Evolutionary conservation across 169 alveolate genomes (phyloP).

Genomic region (Hepatocystis sp.): DNA sequence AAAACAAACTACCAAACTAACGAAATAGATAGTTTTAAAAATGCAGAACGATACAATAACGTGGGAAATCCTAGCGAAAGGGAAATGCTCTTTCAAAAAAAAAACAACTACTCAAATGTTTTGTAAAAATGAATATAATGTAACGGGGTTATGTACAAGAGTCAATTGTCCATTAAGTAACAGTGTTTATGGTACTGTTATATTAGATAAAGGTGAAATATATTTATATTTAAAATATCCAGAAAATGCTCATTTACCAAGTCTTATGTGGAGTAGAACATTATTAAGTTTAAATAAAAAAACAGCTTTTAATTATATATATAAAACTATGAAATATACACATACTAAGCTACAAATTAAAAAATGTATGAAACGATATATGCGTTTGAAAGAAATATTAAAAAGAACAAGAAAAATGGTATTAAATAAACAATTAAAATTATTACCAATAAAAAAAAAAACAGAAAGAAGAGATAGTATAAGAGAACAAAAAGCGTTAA

Average conservation of each 20-base stretch:
- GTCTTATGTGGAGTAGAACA: constrained; percentile 96
- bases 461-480: constrained; percentile 98
- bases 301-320: constrained; percentile 95
- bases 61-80: constrained; percentile 71
- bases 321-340: constrained; percentile 92
- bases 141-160: constrained; percentile 98
- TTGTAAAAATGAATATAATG: constrained; percentile 91
- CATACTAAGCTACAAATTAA: constrained; percentile 95
- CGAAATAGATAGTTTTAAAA: neutral
- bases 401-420: constrained; percentile 93
- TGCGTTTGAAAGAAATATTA: constrained; percentile 96
- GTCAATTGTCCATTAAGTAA: constrained; percentile 99
- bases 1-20: no score
- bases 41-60: constrained; percentile 63
- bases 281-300: constrained; percentile 92
- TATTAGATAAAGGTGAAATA: constrained; percentile 90
- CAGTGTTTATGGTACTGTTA: constrained; percentile 97
- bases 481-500: constrained; percentile 96
- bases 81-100: constrained; percentile 66
- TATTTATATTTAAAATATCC: constrained; percentile 97
- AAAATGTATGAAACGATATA: constrained; percentile 97
- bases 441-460: constrained; percentile 96
- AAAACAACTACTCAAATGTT: constrained; percentile 79
- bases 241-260: constrained; percentile 99
- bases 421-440: constrained; percentile 71